These are phyloP conservation scores for Penicillium simplicissimum DNA, from an alignment of 495 filamentous ascomycete genomes.

Conservation along the genomic window DNA sequence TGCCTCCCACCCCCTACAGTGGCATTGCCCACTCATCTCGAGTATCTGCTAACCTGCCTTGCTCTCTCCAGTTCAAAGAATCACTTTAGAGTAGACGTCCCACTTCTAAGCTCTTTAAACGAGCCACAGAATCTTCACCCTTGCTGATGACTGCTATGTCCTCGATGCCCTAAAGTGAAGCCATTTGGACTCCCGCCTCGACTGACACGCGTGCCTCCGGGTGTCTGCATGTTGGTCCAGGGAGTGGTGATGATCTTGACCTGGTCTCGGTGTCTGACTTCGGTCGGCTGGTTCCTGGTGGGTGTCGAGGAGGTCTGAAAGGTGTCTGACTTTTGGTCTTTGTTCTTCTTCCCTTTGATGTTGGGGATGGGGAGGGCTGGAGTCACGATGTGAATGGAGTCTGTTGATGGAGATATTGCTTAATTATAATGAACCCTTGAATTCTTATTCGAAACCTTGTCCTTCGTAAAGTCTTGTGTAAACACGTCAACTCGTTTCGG, in stretches of 20 bases:
- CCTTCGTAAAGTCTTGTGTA: neutral
- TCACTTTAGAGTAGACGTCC: constrained; percentile 90
- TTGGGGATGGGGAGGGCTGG: constrained; percentile 11
- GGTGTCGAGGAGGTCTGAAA: constrained; percentile 73
- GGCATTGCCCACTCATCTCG: neutral
- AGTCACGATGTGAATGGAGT: neutral
- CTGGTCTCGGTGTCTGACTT: constrained; percentile 60
- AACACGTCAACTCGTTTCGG: neutral
- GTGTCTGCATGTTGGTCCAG: constrained; percentile 45
- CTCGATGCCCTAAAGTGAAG: constrained; percentile 73
- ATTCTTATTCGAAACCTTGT: neutral
- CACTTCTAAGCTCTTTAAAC: constrained; percentile 74
- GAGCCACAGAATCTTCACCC: constrained; percentile 75
- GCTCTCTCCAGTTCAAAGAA: constrained; percentile 67
- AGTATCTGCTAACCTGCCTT: constrained; percentile 32
- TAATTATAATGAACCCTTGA: neutral
- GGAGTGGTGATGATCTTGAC: constrained; percentile 75
- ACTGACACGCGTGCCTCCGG: constrained; percentile 35
- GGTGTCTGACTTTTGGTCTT: constrained; percentile 42
- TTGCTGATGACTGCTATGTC: constrained; percentile 70
- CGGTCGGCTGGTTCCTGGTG: constrained; percentile 63
- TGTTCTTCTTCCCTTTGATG: constrained; percentile 14
- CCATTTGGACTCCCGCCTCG: constrained; percentile 59
- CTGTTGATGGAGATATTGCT: neutral
- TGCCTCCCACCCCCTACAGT: constrained; percentile 39